Conservation (phyloP, 2,329 filamentous ascomycete genomes). For the Botryotinia calthae region DNA sequence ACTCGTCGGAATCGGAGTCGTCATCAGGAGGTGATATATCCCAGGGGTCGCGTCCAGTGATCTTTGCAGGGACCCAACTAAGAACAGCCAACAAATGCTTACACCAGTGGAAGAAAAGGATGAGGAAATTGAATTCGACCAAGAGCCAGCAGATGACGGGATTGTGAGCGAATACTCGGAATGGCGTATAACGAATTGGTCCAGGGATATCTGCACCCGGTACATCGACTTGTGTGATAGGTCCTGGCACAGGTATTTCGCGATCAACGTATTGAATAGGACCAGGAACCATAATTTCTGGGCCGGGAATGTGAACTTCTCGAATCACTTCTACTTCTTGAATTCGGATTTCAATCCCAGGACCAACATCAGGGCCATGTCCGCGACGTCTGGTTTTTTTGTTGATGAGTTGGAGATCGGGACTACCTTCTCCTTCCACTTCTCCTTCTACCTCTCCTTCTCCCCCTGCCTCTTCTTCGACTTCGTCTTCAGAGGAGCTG, state of each 20-base stretch:
- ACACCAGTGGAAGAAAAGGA: conserved; percentile 9
- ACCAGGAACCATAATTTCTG: not conserved
- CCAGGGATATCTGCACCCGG: not conserved
- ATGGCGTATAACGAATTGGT: conserved; percentile 13
- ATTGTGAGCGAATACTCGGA: conserved; percentile 17
- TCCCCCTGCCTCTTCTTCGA: not conserved
- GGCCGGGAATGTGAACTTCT: not conserved
- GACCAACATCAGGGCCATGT: not conserved
- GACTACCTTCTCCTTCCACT: not conserved
- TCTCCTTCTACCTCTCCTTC: not conserved
- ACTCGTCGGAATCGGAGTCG: not conserved
- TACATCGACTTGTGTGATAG: not conserved
- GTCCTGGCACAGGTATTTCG: not conserved
- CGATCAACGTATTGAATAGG: not conserved
- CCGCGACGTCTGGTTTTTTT: not conserved
- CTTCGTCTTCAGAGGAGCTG: not conserved
- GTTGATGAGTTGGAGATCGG: not conserved
- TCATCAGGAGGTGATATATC: not conserved
- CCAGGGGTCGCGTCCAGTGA: not conserved
- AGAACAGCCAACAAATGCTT: not conserved
- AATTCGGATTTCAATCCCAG: not conserved
- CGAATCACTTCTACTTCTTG: not conserved
- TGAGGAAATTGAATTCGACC: conserved; percentile 20
- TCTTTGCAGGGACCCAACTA: not conserved
- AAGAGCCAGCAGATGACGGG: conserved; percentile 18